These are phyloP conservation scores for Amoeboradix gromovi DNA, from an alignment of 371 early-diverging fungal genomes.

Conservation along the genomic window DNA sequence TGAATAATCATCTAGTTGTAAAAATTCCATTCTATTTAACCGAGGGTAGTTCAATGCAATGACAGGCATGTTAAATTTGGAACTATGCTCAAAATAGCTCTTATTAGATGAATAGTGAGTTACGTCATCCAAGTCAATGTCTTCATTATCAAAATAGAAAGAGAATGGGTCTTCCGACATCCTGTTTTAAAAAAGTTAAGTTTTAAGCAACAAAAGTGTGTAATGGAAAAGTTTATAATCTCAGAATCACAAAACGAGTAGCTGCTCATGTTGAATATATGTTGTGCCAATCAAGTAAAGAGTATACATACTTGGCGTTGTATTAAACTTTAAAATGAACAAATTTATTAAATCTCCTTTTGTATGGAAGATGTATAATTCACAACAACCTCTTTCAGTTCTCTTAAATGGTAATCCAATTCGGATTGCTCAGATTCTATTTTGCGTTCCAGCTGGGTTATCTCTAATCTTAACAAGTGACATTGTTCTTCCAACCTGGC, in stretches of 20 bases:
- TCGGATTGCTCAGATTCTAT: neutral
- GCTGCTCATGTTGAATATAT: too few species aligned
- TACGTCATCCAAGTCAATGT: neutral
- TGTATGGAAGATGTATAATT: neutral
- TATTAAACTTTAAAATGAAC: too few species aligned
- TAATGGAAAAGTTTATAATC: too few species aligned
- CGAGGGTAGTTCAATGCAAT: neutral
- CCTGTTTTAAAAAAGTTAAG: too few species aligned
- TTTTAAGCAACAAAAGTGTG: too few species aligned
- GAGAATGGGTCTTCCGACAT: neutral
- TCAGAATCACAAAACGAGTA: too few species aligned
- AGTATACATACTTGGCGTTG: too few species aligned
- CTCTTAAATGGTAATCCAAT: neutral
- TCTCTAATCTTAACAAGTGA: neutral
- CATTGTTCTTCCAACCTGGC: neutral
- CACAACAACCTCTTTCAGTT: neutral
- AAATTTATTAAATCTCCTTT: neutral
- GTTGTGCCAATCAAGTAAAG: too few species aligned
- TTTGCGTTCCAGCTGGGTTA: neutral
- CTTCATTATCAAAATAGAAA: neutral
- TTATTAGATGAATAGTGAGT: neutral
- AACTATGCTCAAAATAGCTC: neutral
- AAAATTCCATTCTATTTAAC: neutral
- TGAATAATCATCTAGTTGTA: neutral
- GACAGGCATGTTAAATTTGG: neutral